phyloP scores from a whole-genome alignment of 2,329 filamentous ascomycete genomes.

The Cercospora canescens region DNA sequence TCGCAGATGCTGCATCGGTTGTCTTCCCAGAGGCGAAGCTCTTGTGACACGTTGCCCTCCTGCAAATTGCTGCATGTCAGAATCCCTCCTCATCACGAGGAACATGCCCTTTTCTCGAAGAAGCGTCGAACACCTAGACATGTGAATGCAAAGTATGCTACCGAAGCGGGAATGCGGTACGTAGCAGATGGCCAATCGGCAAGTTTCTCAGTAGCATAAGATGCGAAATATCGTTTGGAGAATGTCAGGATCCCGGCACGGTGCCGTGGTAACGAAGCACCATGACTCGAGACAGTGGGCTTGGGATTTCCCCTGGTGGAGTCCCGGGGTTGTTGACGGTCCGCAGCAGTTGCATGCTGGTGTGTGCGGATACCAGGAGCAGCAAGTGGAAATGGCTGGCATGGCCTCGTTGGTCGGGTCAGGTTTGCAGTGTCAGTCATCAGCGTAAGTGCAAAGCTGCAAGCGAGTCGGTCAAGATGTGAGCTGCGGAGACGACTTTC shows the following conservation, averaged over 20 bases:
- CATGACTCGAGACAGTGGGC: neutral
- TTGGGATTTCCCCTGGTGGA: neutral
- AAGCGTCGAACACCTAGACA: neutral
- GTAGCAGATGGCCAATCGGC: neutral
- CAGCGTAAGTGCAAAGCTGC: neutral
- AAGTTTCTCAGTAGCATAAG: neutral
- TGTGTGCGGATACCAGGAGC: neutral
- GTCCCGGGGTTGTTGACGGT: neutral
- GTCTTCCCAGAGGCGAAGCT: neutral
- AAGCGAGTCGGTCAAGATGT: neutral
- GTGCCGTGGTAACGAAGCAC: neutral
- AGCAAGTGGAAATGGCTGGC: neutral
- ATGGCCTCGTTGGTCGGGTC: neutral
- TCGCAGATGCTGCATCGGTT: neutral
- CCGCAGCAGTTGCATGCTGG: neutral
- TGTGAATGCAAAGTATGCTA: neutral
- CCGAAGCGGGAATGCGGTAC: neutral
- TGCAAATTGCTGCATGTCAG: neutral
- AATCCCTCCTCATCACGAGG: neutral
- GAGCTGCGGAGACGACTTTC: too few species aligned
- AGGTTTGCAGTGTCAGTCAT: too few species aligned
- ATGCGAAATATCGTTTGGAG: neutral
- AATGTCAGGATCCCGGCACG: neutral
- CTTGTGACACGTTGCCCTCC: neutral
- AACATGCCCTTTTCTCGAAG: neutral